Conservation (phyloP, 1,284 basidiomycete species). For the Malassezia psittaci region DNA sequence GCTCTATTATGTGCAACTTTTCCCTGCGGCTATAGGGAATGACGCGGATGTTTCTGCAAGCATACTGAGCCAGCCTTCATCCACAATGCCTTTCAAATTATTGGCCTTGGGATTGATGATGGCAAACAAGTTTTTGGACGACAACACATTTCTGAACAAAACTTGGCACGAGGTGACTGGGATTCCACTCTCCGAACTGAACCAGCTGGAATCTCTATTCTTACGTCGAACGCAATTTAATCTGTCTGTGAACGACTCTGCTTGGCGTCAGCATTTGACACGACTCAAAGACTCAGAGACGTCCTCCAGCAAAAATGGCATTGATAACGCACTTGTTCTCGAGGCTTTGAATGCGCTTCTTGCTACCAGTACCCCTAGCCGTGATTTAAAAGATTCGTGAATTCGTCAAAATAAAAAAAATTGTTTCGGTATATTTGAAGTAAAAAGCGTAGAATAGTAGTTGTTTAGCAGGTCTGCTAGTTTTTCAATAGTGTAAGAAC, state of each 20-base stretch:
- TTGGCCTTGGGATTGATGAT: slow-evolving; percentile 46
- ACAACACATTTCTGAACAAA: slow-evolving; percentile 47
- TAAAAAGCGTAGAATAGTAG: no score
- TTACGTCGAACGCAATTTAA: slow-evolving; percentile 40
- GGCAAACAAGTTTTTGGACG: slow-evolving; percentile 47
- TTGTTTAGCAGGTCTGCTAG: no score
- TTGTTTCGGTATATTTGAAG: no score
- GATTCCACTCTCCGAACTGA: slow-evolving; percentile 41
- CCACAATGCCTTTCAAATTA: slow-evolving; percentile 45
- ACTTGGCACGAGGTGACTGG: slow-evolving; percentile 48
- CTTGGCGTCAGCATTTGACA: slow-evolving; percentile 23
- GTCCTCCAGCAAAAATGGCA: neutral
- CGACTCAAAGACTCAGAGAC: neutral
- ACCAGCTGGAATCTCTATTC: slow-evolving; percentile 43
- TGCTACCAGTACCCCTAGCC: no score
- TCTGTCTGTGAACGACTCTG: slow-evolving; percentile 33
- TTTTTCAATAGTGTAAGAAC: no score
- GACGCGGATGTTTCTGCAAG: slow-evolving; percentile 29
- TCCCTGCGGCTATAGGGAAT: slow-evolving; percentile 24
- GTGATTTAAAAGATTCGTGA: no score
- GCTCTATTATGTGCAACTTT: slow-evolving; percentile 33
- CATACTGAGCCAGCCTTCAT: slow-evolving; percentile 37
- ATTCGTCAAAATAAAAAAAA: no score
- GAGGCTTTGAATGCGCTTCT: neutral
- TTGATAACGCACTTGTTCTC: neutral